Evolutionary conservation across 805 yeast species (phyloP).

Genomic region (Zygosaccharomyces pseudorouxii): DNA sequence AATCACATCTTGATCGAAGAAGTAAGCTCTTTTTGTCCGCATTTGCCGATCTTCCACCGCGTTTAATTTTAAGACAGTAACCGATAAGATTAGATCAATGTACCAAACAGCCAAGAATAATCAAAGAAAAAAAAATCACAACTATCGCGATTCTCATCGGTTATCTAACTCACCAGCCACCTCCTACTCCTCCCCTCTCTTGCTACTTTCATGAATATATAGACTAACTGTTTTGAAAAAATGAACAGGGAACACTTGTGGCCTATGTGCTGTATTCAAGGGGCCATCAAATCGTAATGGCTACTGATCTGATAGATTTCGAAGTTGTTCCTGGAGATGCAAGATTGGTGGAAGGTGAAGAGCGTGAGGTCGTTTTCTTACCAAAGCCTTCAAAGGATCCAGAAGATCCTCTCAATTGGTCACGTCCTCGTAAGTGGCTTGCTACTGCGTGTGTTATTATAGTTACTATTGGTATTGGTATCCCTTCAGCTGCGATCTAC

Average conservation of each 20-base stretch:
- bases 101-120: not conserved
- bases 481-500: constrained; percentile 45
- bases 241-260: not conserved
- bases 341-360: constrained; percentile 3
- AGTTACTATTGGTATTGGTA: constrained; percentile 44
- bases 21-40: too few species aligned
- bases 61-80: not conserved
- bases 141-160: not conserved
- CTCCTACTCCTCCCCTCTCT: not conserved
- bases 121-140: not conserved
- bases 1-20: too few species aligned
- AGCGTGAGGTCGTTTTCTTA: constrained; percentile 45
- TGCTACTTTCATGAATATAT: not conserved
- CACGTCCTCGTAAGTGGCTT: constrained; percentile 43
- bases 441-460: constrained; percentile 43
- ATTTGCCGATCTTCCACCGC: not conserved
- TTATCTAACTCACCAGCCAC: not conserved
- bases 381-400: constrained; percentile 51
- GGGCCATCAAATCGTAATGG: not conserved
- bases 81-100: not conserved
- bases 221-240: not conserved
- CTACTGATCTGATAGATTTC: not conserved
- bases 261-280: not conserved
- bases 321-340: constrained; percentile 8
- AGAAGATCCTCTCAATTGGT: constrained; percentile 68